phyloP scores from a whole-genome alignment of 2,329 filamentous ascomycete species.

The Coleophoma crateriformis region DNA sequence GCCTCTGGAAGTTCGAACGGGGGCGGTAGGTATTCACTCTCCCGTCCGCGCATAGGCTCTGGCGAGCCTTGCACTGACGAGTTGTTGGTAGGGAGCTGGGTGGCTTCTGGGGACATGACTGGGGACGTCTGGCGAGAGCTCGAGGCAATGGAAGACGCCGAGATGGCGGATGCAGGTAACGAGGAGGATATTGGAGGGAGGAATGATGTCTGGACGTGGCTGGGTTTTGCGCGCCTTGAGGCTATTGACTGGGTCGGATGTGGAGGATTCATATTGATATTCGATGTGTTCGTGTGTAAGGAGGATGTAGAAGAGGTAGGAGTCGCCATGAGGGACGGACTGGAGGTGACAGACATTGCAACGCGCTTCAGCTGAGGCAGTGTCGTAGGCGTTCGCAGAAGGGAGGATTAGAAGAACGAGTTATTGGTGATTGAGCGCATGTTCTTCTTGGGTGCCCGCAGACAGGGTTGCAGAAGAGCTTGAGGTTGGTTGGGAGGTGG shows the following conservation, averaged over 20 bases:
- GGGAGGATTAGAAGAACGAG: conserved; percentile 13
- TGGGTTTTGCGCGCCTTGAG: conserved; percentile 17
- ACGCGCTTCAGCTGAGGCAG: conserved; percentile 1
- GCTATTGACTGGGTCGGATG: conserved; percentile 10
- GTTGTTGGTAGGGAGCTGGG: conserved; percentile 45
- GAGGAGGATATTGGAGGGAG: conserved; percentile 22
- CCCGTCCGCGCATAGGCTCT: conserved; percentile 51
- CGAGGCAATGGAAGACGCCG: conserved; percentile 46
- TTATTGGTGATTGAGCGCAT: conserved; percentile 20
- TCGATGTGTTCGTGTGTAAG: conserved; percentile 3
- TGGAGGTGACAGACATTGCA: conserved; percentile 15
- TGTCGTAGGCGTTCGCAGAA: conserved; percentile 11
- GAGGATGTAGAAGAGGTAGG: conserved; percentile 5
- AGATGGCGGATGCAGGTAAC: conserved; percentile 47
- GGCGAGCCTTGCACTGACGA: conserved; percentile 64
- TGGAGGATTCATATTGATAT: conserved; percentile 13
- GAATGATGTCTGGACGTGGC: conserved; percentile 24
- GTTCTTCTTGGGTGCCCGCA: conserved; percentile 8
- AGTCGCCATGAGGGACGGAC: conserved; percentile 12
- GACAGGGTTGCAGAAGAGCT: background rate
- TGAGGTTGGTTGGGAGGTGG: background rate
- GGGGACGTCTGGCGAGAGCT: conserved; percentile 51
- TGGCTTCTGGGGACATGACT: conserved; percentile 48
- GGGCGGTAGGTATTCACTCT: conserved; percentile 44
- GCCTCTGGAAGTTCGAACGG: conserved; percentile 70